Evolutionary conservation across 202 grass and related monocot genomes (phyloP).

Genomic region (Sporobolus alterniflorus): DNA sequence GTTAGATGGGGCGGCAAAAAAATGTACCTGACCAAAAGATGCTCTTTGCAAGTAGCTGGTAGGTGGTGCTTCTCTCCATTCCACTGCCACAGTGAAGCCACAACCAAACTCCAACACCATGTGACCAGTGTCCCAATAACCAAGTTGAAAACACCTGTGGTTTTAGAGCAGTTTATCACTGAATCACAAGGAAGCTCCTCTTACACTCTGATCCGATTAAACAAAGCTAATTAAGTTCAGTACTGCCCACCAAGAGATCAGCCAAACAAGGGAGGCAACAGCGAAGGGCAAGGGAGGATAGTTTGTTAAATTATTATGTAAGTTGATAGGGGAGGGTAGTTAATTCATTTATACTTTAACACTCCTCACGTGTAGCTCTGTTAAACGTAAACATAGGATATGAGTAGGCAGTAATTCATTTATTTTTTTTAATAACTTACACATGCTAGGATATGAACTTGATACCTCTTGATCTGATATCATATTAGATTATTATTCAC

Average conservation of each 20-base stretch:
- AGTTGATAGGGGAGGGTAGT: no score
- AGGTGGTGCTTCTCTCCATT: conserved; percentile 77
- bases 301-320: no score
- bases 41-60: conserved; percentile 65
- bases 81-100: conserved; percentile 82
- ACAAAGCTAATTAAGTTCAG: background rate
- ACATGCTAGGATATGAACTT: no score
- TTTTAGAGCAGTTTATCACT: background rate
- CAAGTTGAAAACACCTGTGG: conserved; percentile 65
- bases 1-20: background rate
- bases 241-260: conserved; percentile 64
- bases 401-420: no score
- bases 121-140: conserved; percentile 63
- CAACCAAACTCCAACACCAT: conserved; percentile 72
- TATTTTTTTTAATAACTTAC: no score
- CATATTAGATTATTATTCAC: no score
- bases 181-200: background rate
- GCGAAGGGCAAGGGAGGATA: conserved; percentile 77
- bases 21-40: conserved; percentile 60
- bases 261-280: conserved; percentile 75
- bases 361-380: no score
- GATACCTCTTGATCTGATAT: no score
- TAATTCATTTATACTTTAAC: no score
- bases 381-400: no score
- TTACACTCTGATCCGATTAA: background rate